phyloP scores from a whole-genome alignment of 1,284 basidiomycete genomes.

The Somion occarium region DNA sequence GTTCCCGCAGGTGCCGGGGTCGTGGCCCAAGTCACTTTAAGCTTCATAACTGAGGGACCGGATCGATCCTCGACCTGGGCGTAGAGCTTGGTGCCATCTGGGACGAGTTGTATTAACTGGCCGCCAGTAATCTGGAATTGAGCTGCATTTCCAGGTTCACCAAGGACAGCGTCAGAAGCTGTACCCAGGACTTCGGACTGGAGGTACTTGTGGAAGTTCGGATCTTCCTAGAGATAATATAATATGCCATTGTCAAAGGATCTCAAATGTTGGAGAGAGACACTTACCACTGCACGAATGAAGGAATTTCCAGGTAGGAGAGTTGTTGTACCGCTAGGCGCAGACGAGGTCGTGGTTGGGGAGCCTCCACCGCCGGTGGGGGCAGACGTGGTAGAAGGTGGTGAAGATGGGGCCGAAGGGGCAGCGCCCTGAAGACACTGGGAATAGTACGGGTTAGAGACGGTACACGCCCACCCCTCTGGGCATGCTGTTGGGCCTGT shows the following conservation, averaged over 20 bases:
- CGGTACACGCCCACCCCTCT: slow-evolving; percentile 43
- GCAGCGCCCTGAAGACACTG: slow-evolving; percentile 46
- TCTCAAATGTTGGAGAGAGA: background rate
- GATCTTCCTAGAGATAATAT: slow-evolving; percentile 37
- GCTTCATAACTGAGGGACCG: slow-evolving; percentile 42
- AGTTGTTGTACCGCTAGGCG: slow-evolving; percentile 37
- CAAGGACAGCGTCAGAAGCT: slow-evolving; percentile 47
- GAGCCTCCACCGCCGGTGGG: slow-evolving; percentile 16
- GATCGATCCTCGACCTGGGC: slow-evolving; percentile 44
- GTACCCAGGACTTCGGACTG: slow-evolving; percentile 42
- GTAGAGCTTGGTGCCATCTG: slow-evolving; percentile 37
- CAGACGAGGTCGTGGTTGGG: slow-evolving; percentile 29
- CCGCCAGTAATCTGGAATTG: slow-evolving; percentile 52
- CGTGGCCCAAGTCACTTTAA: slow-evolving; percentile 44
- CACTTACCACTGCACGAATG: slow-evolving; percentile 55
- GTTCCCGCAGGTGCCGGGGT: slow-evolving; percentile 45
- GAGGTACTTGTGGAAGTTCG: slow-evolving; percentile 65
- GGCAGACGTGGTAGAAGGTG: slow-evolving; percentile 16
- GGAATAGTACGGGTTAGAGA: slow-evolving; percentile 42
- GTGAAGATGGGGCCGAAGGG: slow-evolving; percentile 7
- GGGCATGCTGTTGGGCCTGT: slow-evolving; percentile 44
- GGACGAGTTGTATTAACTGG: slow-evolving; percentile 47
- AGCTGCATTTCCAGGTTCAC: slow-evolving; percentile 42
- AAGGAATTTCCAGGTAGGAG: slow-evolving; percentile 50
- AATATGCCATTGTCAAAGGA: background rate